phyloP scores from a whole-genome alignment of 169 alveolate genomes.

The Neospora caninum region DNA sequence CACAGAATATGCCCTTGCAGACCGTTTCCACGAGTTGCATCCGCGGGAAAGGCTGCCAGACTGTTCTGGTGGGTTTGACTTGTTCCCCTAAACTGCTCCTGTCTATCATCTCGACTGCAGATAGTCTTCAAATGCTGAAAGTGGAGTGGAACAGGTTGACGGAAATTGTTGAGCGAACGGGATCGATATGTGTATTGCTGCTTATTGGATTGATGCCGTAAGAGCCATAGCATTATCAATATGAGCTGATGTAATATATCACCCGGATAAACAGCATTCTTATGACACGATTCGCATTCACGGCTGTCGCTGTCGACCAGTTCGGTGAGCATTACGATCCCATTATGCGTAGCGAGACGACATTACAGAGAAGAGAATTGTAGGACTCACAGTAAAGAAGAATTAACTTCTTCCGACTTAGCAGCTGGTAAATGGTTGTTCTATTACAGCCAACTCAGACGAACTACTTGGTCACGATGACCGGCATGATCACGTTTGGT shows the following conservation, averaged over 20 bases:
- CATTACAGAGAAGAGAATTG: neutral
- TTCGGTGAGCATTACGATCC: constrained; percentile 13
- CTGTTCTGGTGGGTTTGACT: neutral
- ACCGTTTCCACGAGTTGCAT: constrained; percentile 32
- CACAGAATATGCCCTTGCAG: neutral
- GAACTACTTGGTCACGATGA: constrained; percentile 42
- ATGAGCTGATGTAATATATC: too few species aligned
- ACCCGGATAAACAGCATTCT: constrained; percentile 17
- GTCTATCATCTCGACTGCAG: neutral
- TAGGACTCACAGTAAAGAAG: constrained; percentile 57
- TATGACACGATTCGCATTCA: constrained; percentile 66
- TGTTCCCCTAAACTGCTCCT: neutral
- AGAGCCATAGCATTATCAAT: neutral
- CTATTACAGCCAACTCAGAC: constrained; percentile 61
- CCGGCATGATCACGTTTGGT: constrained; percentile 56
- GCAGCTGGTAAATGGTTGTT: neutral
- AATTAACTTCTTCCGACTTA: neutral
- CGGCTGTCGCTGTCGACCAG: constrained; percentile 49
- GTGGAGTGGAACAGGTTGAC: constrained; percentile 3
- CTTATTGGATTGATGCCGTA: constrained; percentile 19
- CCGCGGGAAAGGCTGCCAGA: neutral
- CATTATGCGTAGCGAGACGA: neutral
- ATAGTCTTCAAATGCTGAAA: neutral
- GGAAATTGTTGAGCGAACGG: neutral
- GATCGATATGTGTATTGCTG: neutral